These are phyloP conservation scores for Ceratocystis alfenasii DNA, from an alignment of 2,329 filamentous ascomycete species.

Conservation along the genomic window DNA sequence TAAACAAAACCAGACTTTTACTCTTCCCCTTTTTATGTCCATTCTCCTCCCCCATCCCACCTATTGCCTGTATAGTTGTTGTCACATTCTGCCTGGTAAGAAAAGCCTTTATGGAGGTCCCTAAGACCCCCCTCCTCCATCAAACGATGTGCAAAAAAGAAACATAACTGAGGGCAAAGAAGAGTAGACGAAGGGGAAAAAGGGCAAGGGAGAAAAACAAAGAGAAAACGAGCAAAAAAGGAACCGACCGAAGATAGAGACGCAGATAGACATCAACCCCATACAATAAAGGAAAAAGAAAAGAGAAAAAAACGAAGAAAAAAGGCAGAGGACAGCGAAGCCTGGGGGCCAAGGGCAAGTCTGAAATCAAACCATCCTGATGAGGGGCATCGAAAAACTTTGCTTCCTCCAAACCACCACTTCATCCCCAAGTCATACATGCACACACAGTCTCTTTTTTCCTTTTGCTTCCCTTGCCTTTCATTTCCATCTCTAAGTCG, in stretches of 20 bases:
- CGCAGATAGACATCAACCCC: neutral
- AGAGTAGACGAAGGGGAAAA: neutral
- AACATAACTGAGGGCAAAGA: neutral
- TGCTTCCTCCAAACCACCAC: neutral
- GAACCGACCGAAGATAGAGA: constrained; percentile 6
- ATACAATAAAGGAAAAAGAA: constrained; percentile 7
- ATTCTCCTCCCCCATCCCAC: neutral
- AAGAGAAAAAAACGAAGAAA: neutral
- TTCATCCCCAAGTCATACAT: neutral
- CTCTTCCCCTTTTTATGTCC: constrained; percentile 3
- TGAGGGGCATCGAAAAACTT: neutral
- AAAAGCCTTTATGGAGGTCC: neutral
- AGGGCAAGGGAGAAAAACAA: constrained; percentile 4
- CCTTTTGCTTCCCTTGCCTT: neutral
- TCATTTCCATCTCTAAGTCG: neutral
- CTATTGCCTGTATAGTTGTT: neutral
- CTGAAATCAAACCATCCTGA: neutral
- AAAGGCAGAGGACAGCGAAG: no score
- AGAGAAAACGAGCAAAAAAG: constrained; percentile 1
- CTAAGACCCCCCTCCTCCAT: neutral
- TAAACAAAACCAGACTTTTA: constrained; percentile 21
- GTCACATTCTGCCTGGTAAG: neutral
- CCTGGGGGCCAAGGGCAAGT: neutral
- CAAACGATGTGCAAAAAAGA: neutral
- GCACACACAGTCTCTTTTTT: constrained; percentile 1